Evolutionary conservation across 2,329 filamentous ascomycete genomes (phyloP), one percentile per base, ranked within the genome.

Genomic region (Ascochyta fabae): DNA sequence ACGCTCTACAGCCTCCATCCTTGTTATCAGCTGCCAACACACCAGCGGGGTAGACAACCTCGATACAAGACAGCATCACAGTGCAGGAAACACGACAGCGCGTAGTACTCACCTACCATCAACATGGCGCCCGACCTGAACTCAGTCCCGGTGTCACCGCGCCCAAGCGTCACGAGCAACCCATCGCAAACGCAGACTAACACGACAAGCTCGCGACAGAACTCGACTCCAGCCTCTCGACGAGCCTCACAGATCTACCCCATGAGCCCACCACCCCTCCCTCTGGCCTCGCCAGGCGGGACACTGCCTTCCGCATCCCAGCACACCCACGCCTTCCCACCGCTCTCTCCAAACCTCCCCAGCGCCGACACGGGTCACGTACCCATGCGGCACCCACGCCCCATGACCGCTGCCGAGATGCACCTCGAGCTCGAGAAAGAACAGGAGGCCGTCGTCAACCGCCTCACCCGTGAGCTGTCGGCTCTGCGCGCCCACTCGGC

Each of bases 391-490:
- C 93, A 96, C 74, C 93, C 94, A 6, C 85, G 91, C 33, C 93
- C 93, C 3, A 79, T 97, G 73, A 97, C 94, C 0, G 88, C 92
- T 1, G 90, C 92, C 3, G 94, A 98, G 75, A 82, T 98, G 58
- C 92, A 97, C 75, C 82, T 90, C 56, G 87, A 96, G 78, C 82
- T 97, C 24, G 94, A 98, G 77, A 95, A 96, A 76, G 94, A 98
- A 73, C 93, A 98, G 68, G 94, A 98, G 76, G 91, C 92, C 33
- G 89, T 97, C 68, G 93, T 97, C 58, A 98, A 98, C 78, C 91
- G 94, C 31, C 83, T 98, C 29, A 96, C 91, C 0, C 89, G 94
- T 53, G 94, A 98, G 74, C 86, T 98, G 33, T 88, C 89, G 15
- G 82, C 92, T 48, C 86, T 98, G n/a, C 90, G 93, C 55, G 84